A percentile compares a stretch with the other conserved stretches of the same genome.
These are phyloP conservation scores for Spergularia bocconei DNA, from an alignment of 148 eudicot species.

Conservation along the genomic window DNA sequence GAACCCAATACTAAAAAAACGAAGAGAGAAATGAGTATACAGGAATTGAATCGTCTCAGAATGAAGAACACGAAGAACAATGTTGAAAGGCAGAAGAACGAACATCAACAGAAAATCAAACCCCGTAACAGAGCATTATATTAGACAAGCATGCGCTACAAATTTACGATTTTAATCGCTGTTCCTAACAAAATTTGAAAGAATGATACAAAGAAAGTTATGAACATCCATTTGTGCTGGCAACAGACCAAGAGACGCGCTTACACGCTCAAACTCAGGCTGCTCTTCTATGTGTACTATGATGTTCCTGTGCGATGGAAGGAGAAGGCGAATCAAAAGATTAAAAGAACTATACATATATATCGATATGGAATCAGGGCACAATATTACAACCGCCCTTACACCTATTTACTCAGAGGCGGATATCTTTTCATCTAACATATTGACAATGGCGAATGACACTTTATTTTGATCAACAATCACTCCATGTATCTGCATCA, in stretches of 20 bases:
- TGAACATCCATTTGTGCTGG: conserved; percentile 8
- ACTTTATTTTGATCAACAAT: conserved; percentile 38
- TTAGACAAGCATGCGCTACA: no score
- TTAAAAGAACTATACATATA: conserved; percentile 25
- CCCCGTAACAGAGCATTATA: no score
- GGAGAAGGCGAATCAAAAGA: background rate
- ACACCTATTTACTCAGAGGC: conserved; percentile 18
- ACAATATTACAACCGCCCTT: conserved; percentile 15
- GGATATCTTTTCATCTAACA: conserved; percentile 3
- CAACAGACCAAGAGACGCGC: conserved; percentile 5
- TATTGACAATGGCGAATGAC: conserved; percentile 8
- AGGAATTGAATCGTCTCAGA: no score
- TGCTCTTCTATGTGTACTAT: conserved; percentile 12
- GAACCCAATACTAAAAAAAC: no score
- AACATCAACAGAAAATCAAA: no score
- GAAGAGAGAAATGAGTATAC: no score
- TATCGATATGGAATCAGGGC: conserved; percentile 12
- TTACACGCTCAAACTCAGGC: conserved; percentile 22
- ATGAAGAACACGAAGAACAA: no score
- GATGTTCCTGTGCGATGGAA: background rate
- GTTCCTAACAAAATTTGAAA: conserved; percentile 17
- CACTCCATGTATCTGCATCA: conserved; percentile 89
- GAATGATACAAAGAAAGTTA: conserved; percentile 19
- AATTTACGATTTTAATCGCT: background rate
- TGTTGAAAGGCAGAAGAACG: no score